Base-by-base conservation (phyloP, 2,329 filamentous ascomycete species). In the Clarireedia hainanense region DNA sequence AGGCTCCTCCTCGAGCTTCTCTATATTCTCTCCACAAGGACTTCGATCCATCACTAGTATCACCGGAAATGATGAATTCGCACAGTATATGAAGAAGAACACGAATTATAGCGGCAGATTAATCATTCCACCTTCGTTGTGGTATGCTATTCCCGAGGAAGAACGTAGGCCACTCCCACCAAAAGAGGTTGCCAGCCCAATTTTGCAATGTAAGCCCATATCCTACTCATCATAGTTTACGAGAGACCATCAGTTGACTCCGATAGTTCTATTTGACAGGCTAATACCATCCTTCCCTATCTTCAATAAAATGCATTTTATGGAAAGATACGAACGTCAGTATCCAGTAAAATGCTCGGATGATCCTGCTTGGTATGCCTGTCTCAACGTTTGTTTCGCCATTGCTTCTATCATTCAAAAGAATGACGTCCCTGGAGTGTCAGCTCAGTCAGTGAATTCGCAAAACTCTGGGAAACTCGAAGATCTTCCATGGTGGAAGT, bases 1-100 rank as follows among this genome's bases (percentile, higher is more conserved):
- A 64, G 63, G 63, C 39, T 58, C 51, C 24, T 54, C 64, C 14
- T 66, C 64, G 50, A 62, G 63, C 3, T 64, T 63, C 55, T 63
- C 62, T 30, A 50, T 66, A 47, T 59, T 66, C 49, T 64, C 64
- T 23, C 62, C 63, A 20, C 57, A 61, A 47, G 63, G 63, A 37
- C 49, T 66, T 37, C 61, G 52, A 20, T 62, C 60, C 51, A 64
- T 66, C 39, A 42, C 24, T n/a, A 43, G n/a, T 17, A 27, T 55
- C 14, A 50, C 26, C n/a, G 52, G 46, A 14, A 26, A 55, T 10
- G 26, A 43, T 39, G 26, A 23, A 3, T 43, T 55, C 27, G 10
- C 26, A n/a, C 23, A 50, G 2, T 50, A 26, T n/a, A 50, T 50
- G 14, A 5, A 7, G 23, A 5, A n/a, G 23, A 15, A 9, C 23